A percentile compares a stretch with the other conserved stretches of the same genome.
phyloP scores from a whole-genome alignment of 106 monocot genomes.

The Dioscorea zingiberensis region DNA sequence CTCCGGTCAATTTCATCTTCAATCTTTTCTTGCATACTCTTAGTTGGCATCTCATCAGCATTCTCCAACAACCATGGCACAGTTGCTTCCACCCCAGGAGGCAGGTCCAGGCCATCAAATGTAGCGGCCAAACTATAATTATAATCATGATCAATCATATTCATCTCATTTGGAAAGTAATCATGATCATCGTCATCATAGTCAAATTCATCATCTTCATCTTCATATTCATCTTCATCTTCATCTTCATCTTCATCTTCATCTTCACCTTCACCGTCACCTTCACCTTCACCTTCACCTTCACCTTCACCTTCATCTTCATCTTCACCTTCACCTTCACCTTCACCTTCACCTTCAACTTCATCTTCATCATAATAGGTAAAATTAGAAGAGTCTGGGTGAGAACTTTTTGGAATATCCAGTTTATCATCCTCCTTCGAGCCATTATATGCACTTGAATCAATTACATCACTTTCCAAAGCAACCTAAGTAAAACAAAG shows the following conservation, averaged over 20 bases:
- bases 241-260: conserved; percentile 6
- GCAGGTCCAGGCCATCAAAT: conserved; percentile 58
- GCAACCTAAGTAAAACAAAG: neutral
- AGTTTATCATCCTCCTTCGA: neutral
- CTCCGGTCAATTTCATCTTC: conserved; percentile 42
- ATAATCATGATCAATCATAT: conserved; percentile 14
- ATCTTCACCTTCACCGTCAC: neutral
- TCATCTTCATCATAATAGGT: neutral
- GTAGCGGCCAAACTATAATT: conserved; percentile 34
- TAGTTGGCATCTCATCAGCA: conserved; percentile 7
- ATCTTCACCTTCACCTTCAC: conserved; percentile 3
- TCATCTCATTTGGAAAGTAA: conserved; percentile 17
- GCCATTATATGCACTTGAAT: neutral
- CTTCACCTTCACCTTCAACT: neutral
- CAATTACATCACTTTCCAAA: neutral
- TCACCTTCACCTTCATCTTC: neutral
- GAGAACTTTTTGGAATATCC: neutral
- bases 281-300: conserved; percentile 4
- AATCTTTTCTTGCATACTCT: conserved; percentile 5
- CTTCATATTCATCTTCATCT: neutral
- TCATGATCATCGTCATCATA: conserved; percentile 14
- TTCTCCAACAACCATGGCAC: conserved; percentile 55
- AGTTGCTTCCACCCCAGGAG: conserved; percentile 50
- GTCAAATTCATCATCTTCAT: conserved; percentile 8
- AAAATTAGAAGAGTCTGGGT: neutral